Conservation (phyloP, 345 rosid species). For the Citrus cavaleriei region DNA sequence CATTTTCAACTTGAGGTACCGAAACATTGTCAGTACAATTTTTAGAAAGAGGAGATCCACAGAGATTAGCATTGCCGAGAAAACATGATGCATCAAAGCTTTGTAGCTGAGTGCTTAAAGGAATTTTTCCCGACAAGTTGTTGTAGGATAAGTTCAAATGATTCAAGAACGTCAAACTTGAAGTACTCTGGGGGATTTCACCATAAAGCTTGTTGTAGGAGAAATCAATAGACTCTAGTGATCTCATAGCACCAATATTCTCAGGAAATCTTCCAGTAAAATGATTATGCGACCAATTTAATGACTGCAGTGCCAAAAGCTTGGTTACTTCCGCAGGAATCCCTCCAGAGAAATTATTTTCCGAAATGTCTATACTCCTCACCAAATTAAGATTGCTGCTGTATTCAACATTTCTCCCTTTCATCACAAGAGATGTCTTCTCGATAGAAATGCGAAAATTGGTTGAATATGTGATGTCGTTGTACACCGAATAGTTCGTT, state of each 20-base stretch:
- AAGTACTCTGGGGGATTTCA: not conserved
- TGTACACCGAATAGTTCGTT: not conserved
- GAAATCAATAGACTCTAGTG: not conserved
- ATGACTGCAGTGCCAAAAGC: not conserved
- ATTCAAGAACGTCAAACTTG: not conserved
- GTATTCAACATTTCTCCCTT: too few relatives aligned
- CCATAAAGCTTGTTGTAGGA: not conserved
- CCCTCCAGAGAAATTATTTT: not conserved
- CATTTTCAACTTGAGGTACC: too few relatives aligned
- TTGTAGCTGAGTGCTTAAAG: not conserved
- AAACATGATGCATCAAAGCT: not conserved
- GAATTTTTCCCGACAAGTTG: not conserved
- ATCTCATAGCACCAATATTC: not conserved
- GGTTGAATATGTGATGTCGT: not conserved
- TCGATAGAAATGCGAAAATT: too few relatives aligned
- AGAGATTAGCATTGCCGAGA: not conserved
- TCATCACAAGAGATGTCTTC: too few relatives aligned
- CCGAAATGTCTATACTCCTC: not conserved
- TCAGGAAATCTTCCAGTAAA: not conserved
- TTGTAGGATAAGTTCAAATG: not conserved
- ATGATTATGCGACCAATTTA: not conserved
- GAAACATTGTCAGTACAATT: not conserved
- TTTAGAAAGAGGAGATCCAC: not conserved
- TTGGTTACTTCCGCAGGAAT: not conserved
- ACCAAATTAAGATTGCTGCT: too few relatives aligned